Percentiles rank a stretch among this genome's conserved stretches.
Evolutionary conservation across 371 early-diverging fungal species (phyloP).

Genomic region (Apophysomyces sp.): DNA sequence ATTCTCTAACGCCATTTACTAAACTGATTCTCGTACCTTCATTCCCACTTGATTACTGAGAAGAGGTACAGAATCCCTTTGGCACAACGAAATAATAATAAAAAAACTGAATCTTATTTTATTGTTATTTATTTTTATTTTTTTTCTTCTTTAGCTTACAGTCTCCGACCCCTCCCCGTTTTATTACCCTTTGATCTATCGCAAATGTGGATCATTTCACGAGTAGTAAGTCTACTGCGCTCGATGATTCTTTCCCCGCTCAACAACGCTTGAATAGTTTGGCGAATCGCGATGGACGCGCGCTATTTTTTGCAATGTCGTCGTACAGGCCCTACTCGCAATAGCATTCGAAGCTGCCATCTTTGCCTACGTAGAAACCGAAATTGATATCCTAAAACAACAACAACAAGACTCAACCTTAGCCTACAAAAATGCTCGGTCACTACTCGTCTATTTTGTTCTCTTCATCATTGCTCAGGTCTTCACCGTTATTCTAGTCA

Average conservation of each 20-base stretch:
- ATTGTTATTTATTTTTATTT: neutral
- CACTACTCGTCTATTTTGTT: conserved; percentile 41
- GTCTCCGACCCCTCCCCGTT: neutral
- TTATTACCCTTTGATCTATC: neutral
- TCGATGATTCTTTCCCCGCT: neutral
- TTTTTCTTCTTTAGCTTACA: neutral
- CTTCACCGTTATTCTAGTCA: conserved; percentile 36
- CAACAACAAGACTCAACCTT: conserved; percentile 28
- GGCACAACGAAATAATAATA: neutral
- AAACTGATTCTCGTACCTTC: neutral
- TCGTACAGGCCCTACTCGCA: conserved; percentile 37
- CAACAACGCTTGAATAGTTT: conserved; percentile 28
- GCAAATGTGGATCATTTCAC: conserved; percentile 43
- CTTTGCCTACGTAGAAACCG: conserved; percentile 29
- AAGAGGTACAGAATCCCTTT: neutral
- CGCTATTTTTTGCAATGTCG: conserved; percentile 35
- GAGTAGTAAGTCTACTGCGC: conserved; percentile 32
- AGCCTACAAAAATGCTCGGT: conserved; percentile 47
- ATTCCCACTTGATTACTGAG: conserved; percentile 3
- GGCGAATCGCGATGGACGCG: conserved; percentile 51
- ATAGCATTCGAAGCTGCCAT: conserved; percentile 45
- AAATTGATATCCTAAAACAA: conserved; percentile 34
- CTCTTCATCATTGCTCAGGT: conserved; percentile 49
- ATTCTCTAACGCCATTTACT: neutral
- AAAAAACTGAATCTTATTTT: neutral